Conservation (phyloP, 1,284 basidiomycete species). For the Cutaneotrichosporon sp. region DNA sequence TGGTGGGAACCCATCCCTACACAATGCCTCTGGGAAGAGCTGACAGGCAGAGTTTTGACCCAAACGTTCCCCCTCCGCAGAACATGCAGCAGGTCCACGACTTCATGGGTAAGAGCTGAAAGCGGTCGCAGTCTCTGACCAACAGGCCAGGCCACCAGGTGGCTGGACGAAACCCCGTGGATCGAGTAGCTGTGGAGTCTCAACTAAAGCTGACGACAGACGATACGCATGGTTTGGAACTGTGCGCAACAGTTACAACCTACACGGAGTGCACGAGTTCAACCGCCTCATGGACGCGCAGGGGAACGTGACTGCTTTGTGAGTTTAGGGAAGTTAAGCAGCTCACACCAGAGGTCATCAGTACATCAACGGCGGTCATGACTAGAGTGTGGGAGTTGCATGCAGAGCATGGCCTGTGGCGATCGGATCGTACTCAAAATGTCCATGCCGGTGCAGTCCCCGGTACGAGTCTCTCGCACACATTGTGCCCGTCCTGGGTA, state of each 20-base stretch:
- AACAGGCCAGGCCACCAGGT: slow-evolving; percentile 29
- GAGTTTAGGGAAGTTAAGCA: slow-evolving; percentile 9
- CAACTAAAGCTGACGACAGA: slow-evolving; percentile 12
- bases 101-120: slow-evolving; percentile 34
- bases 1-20: not conserved
- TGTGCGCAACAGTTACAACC: slow-evolving; percentile 23
- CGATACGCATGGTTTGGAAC: slow-evolving; percentile 24
- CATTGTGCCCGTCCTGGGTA: not conserved
- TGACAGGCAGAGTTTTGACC: slow-evolving; percentile 38
- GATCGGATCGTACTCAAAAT: not conserved
- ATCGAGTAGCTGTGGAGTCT: slow-evolving; percentile 11
- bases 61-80: slow-evolving; percentile 36
- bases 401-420: not conserved
- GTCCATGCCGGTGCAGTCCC: not conserved
- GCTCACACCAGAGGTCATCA: slow-evolving; percentile 29
- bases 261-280: slow-evolving; percentile 37
- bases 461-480: not conserved
- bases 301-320: slow-evolving; percentile 38
- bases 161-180: slow-evolving; percentile 41
- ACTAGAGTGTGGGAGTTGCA: slow-evolving; percentile 6
- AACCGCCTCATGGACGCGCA: slow-evolving; percentile 40
- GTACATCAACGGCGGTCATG: slow-evolving; percentile 34
- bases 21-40: not conserved
- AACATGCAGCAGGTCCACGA: slow-evolving; percentile 47
- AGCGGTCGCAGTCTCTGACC: not conserved